A percentile compares a stretch with the other conserved stretches of the same genome.
Evolutionary conservation across 2,329 filamentous ascomycete genomes (phyloP).

Genomic region (Samsoniella hepiali): DNA sequence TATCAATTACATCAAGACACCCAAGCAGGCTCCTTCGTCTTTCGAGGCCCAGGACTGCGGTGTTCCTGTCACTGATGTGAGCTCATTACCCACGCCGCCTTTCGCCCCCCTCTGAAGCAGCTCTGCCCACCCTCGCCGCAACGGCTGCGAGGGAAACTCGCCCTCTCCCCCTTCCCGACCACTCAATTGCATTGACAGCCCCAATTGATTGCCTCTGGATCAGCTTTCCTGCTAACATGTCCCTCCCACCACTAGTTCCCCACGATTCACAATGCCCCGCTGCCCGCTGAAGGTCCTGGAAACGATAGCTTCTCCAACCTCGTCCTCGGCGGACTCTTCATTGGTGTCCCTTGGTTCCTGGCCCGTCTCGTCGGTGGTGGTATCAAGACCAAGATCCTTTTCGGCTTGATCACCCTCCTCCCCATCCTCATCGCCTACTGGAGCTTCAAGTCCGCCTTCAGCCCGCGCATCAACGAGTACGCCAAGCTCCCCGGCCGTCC

Average conservation of each 20-base stretch:
- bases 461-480: slow-evolving; percentile 90
- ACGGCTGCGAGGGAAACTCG: background rate
- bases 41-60: slow-evolving; percentile 66
- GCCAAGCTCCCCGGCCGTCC: slow-evolving; percentile 79
- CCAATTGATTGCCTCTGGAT: background rate
- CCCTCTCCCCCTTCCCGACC: background rate
- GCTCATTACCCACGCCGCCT: slow-evolving; percentile 32
- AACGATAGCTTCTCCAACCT: slow-evolving; percentile 85
- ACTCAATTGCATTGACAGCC: background rate
- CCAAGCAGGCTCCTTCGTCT: slow-evolving; percentile 45
- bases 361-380: slow-evolving; percentile 83
- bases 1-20: slow-evolving; percentile 35
- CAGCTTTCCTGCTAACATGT: background rate
- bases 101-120: background rate
- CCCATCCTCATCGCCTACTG: slow-evolving; percentile 82
- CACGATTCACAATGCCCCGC: slow-evolving; percentile 91
- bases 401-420: slow-evolving; percentile 71
- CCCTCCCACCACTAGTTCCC: slow-evolving; percentile 26
- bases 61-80: slow-evolving; percentile 40
- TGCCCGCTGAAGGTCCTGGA: slow-evolving; percentile 84
- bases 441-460: slow-evolving; percentile 74
- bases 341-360: slow-evolving; percentile 72
- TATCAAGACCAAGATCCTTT: slow-evolving; percentile 86
- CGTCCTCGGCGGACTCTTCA: slow-evolving; percentile 67
- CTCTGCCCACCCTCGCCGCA: background rate